Conservation (phyloP, 2,329 filamentous ascomycete species). For the Botryotinia globosa region DNA sequence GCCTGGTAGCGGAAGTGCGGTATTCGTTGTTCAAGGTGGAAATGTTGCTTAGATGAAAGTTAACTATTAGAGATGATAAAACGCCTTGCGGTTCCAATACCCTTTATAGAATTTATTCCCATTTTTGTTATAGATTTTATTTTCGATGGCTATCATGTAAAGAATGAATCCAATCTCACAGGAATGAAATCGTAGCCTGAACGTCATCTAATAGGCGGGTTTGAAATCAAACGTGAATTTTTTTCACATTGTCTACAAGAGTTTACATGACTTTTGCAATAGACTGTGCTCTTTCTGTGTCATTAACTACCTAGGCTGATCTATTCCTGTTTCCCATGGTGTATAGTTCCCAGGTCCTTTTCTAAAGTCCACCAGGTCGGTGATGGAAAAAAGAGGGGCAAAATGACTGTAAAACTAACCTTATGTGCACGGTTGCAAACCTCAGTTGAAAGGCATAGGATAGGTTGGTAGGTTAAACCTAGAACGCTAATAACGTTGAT, state of each 20-base stretch:
- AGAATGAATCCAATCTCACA: no score
- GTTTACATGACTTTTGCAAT: no score
- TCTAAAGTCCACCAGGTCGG: no score
- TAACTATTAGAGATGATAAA: not conserved
- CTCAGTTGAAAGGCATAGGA: not conserved
- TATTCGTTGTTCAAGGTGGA: constrained; percentile 44
- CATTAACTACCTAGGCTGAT: no score
- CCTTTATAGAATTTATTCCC: not conserved
- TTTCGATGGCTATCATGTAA: no score
- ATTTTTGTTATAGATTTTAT: not conserved
- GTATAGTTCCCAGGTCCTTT: not conserved
- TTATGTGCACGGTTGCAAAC: not conserved
- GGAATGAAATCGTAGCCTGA: not conserved
- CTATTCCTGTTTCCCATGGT: no score
- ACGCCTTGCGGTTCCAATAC: not conserved
- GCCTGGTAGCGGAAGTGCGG: constrained; percentile 70
- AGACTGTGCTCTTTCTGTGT: no score
- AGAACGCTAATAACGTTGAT: not conserved
- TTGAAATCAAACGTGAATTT: no score
- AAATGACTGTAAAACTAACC: not conserved
- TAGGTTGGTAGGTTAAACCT: no score
- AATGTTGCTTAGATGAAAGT: constrained; percentile 19
- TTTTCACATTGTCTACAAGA: no score
- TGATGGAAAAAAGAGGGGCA: not conserved
- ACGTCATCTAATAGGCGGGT: no score